Conservation (phyloP, 805 yeast genomes). For the Yarrowia alimentaria region DNA sequence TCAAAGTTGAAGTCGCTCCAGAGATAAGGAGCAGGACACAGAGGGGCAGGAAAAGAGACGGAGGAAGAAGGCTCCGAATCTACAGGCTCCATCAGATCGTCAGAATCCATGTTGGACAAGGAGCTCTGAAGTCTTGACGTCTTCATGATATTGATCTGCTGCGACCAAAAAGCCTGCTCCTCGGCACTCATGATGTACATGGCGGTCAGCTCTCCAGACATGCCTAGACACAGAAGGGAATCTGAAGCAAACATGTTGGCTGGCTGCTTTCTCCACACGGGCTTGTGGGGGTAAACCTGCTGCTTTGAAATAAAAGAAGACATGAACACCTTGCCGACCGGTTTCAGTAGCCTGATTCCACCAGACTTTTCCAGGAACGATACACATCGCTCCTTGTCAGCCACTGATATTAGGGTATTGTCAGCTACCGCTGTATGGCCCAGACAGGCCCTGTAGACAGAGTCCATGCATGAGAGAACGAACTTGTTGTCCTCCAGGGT, state of each 20-base stretch:
- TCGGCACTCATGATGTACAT: constrained; percentile 13
- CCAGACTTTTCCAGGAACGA: constrained; percentile 4
- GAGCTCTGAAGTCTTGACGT: background rate
- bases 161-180: constrained; percentile 5
- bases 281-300: background rate
- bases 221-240: constrained; percentile 7
- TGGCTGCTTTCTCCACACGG: constrained; percentile 21
- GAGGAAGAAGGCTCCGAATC: background rate
- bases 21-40: background rate
- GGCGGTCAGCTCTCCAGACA: constrained; percentile 14
- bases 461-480: constrained; percentile 1
- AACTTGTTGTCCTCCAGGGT: constrained; percentile 3
- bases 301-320: constrained; percentile 13
- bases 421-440: background rate
- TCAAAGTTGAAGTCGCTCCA: constrained; percentile 19
- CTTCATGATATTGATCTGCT: constrained; percentile 5
- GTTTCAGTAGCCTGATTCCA: background rate
- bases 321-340: constrained; percentile 16
- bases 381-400: constrained; percentile 24
- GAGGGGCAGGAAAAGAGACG: constrained; percentile 7
- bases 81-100: background rate
- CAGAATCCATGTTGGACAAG: background rate
- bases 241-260: constrained; percentile 6
- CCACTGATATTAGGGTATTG: background rate
- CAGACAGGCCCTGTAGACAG: constrained; percentile 14